A percentile compares a stretch with the other conserved stretches of the same genome.
Evolutionary conservation across 768 basidiomycete genomes (phyloP).

Genomic region (Rhodotorula diobovata): DNA sequence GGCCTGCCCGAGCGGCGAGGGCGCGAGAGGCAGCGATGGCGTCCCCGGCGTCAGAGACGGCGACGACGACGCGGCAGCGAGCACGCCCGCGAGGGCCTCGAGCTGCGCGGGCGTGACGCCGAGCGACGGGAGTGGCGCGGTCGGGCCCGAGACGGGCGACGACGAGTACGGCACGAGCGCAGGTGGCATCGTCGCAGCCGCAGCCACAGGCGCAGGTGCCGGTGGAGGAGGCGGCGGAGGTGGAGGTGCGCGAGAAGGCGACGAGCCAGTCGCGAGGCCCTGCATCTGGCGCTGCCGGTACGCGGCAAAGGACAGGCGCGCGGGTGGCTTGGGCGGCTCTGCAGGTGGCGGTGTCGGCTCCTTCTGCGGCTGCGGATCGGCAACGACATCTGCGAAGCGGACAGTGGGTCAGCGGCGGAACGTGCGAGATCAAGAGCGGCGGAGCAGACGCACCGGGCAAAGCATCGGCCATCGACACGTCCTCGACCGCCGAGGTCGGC

Average conservation of each 20-base stretch:
- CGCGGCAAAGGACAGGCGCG: conserved; percentile 31
- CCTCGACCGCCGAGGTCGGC: not conserved
- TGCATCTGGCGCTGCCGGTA: conserved; percentile 31
- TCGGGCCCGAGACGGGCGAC: not conserved
- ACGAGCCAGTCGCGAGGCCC: not conserved
- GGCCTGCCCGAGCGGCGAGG: not conserved
- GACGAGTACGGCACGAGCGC: not conserved
- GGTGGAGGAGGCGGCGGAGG: conserved; percentile 8
- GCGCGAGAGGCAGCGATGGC: not conserved
- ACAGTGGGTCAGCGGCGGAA: not conserved
- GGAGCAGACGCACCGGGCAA: not conserved
- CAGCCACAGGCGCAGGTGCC: not conserved
- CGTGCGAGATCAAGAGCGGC: not conserved
- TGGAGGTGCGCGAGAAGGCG: not conserved
- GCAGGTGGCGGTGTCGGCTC: conserved; percentile 9
- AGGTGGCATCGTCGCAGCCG: not conserved
- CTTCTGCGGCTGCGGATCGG: not conserved
- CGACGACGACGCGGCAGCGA: not conserved
- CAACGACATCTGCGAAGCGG: not conserved
- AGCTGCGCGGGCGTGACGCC: conserved; percentile 3
- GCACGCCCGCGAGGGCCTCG: not conserved
- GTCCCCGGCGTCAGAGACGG: not conserved
- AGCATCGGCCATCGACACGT: not conserved
- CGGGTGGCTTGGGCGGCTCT: conserved; percentile 23
- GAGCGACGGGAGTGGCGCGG: not conserved